These are phyloP conservation scores for Mucor indicus DNA, from an alignment of 371 early-diverging fungal species.

Conservation along the genomic window DNA sequence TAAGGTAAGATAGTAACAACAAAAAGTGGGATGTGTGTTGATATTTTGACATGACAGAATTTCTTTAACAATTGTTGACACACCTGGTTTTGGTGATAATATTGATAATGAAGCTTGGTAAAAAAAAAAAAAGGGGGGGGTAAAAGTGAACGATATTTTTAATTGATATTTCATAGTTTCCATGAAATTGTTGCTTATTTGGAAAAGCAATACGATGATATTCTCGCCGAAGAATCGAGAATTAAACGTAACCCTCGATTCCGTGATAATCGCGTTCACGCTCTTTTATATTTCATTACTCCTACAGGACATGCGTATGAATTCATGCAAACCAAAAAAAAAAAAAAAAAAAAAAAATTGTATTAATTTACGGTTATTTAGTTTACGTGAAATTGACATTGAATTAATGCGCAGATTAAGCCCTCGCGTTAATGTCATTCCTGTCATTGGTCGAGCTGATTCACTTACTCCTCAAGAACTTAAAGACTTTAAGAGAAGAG, in stretches of 20 bases:
- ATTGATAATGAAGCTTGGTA: slow-evolving; percentile 76
- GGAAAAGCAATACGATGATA: slow-evolving; percentile 93
- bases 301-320: slow-evolving; percentile 93
- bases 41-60: slow-evolving; percentile 7
- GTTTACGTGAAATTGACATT: slow-evolving; percentile 95
- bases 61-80: slow-evolving; percentile 79
- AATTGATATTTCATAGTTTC: slow-evolving; percentile 55
- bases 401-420: slow-evolving; percentile 94
- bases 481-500: slow-evolving; percentile 82
- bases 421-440: slow-evolving; percentile 93
- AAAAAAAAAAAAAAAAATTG: neutral
- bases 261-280: slow-evolving; percentile 97
- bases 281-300: slow-evolving; percentile 94
- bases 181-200: slow-evolving; percentile 90
- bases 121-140: neutral
- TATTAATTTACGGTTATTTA: slow-evolving; percentile 14
- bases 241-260: slow-evolving; percentile 95
- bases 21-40: too few relatives aligned
- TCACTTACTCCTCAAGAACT: slow-evolving; percentile 74
- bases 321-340: neutral
- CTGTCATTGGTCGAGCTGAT: slow-evolving; percentile 83
- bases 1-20: slow-evolving; percentile 54
- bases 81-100: slow-evolving; percentile 97
- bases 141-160: too few relatives aligned
- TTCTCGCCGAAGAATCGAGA: slow-evolving; percentile 91